Evolutionary conservation across 1,139 yeast species (phyloP).

Genomic region (Saccharomyces hybrid): DNA sequence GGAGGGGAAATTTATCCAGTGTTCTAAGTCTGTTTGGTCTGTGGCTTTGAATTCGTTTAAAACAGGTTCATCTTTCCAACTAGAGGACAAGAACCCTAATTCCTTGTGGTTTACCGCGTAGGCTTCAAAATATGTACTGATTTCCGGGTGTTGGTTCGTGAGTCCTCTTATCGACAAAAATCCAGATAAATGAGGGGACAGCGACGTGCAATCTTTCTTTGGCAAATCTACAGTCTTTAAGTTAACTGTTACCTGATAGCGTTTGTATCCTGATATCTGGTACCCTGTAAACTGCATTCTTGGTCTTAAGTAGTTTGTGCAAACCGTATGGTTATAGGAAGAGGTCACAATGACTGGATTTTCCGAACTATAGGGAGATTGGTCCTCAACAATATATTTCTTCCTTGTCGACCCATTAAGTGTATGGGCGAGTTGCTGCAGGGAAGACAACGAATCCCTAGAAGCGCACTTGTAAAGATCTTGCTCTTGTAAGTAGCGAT

Average conservation of each 20-base stretch:
- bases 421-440: conserved; percentile 12
- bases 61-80: conserved; percentile 46
- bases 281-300: conserved; percentile 26
- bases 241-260: conserved; percentile 27
- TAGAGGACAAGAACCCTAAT: conserved; percentile 40
- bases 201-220: conserved; percentile 6
- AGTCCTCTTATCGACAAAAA: conserved; percentile 73
- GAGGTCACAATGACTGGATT: neutral
- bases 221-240: conserved; percentile 27
- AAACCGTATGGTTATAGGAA: conserved; percentile 2
- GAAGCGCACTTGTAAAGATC: conserved; percentile 14
- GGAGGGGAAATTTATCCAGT: conserved; percentile 70
- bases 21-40: conserved; percentile 65
- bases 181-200: conserved; percentile 50
- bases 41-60: conserved; percentile 33
- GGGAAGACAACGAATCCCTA: conserved; percentile 18
- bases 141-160: conserved; percentile 66
- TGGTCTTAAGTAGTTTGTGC: conserved; percentile 22
- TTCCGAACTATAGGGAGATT: conserved; percentile 1
- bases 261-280: conserved; percentile 31
- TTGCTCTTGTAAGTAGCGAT: conserved; percentile 3
- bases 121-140: conserved; percentile 80
- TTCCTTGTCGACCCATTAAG: conserved; percentile 3
- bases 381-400: conserved; percentile 8
- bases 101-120: conserved; percentile 64